Percentiles rank a stretch among this genome's conserved stretches.
These are phyloP conservation scores for Ramularia endophylla DNA, from an alignment of 2,329 filamentous ascomycete species.

Conservation along the genomic window DNA sequence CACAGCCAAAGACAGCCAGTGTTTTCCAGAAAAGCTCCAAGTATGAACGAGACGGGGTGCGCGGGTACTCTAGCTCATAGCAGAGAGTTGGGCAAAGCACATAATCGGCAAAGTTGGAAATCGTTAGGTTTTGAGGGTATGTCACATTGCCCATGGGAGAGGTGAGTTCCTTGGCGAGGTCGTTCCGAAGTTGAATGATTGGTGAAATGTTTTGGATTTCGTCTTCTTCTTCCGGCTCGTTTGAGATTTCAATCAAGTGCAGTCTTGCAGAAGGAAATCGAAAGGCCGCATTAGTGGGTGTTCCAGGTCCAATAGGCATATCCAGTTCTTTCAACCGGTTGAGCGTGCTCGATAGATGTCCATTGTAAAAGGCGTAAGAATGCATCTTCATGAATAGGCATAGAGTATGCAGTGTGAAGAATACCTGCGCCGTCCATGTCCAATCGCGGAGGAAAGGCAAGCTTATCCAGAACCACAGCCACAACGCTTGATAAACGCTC, in stretches of 20 bases:
- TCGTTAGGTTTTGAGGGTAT: conserved; percentile 82
- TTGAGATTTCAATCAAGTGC: conserved; percentile 48
- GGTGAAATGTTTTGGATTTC: conserved; percentile 32
- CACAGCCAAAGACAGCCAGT: conserved; percentile 87
- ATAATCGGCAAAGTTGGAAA: conserved; percentile 78
- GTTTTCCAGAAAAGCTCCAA: conserved; percentile 77
- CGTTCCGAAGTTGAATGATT: conserved; percentile 68
- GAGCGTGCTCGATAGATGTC: conserved; percentile 83
- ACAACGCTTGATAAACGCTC: conserved; percentile 70
- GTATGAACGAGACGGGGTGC: conserved; percentile 69
- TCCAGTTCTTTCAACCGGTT: conserved; percentile 76
- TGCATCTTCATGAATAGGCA: conserved; percentile 99
- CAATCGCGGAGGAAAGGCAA: conserved; percentile 81
- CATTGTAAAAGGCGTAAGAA: conserved; percentile 97
- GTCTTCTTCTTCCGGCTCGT: conserved; percentile 35
- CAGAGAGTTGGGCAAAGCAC: conserved; percentile 90
- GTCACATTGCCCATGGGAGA: conserved; percentile 85
- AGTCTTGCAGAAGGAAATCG: conserved; percentile 56
- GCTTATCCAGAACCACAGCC: conserved; percentile 70
- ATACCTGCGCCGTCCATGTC: conserved; percentile 98
- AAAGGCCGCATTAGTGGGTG: conserved; percentile 53
- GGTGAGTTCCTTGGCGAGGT: conserved; percentile 83
- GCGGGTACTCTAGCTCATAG: conserved; percentile 95
- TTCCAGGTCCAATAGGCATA: conserved; percentile 45
- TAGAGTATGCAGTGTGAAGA: conserved; percentile 84